These are phyloP conservation scores for Elsinoe arachidis DNA, from an alignment of 2,329 filamentous ascomycete genomes.

Conservation along the genomic window DNA sequence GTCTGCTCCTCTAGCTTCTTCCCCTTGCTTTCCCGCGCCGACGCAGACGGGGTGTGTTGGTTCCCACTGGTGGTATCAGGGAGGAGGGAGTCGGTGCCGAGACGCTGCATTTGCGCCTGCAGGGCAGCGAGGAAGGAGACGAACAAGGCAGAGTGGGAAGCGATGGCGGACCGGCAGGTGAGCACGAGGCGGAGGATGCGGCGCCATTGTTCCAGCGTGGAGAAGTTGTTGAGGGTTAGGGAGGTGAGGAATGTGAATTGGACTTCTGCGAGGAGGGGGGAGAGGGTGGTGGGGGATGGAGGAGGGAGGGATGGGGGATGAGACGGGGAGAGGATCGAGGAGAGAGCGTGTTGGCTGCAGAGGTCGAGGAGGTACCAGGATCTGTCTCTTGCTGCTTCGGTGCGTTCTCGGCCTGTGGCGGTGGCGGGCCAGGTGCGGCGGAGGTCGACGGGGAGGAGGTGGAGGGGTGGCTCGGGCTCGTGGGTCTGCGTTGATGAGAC, in stretches of 20 bases:
- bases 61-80: conserved; percentile 44
- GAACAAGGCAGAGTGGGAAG: conserved; percentile 43
- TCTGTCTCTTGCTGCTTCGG: conserved; percentile 53
- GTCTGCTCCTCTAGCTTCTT: conserved; percentile 1
- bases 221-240: conserved; percentile 56
- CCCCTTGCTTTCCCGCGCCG: not conserved
- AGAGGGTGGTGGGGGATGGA: not conserved
- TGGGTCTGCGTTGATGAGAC: conserved; percentile 29
- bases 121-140: conserved; percentile 43
- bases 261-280: conserved; percentile 45
- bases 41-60: not conserved
- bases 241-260: conserved; percentile 57
- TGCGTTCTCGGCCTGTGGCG: conserved; percentile 53
- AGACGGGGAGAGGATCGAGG: not conserved
- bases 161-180: conserved; percentile 47
- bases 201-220: conserved; percentile 59
- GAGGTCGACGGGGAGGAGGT: conserved; percentile 50
- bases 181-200: conserved; percentile 48
- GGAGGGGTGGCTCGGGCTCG: conserved; percentile 40
- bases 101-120: conserved; percentile 44
- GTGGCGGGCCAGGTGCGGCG: conserved; percentile 55
- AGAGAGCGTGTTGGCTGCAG: not conserved
- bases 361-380: conserved; percentile 53
- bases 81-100: conserved; percentile 42
- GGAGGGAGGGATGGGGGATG: not conserved